Conservation (phyloP, 2,329 filamentous ascomycete species). For the Aspergillus quadrilineatus region DNA sequence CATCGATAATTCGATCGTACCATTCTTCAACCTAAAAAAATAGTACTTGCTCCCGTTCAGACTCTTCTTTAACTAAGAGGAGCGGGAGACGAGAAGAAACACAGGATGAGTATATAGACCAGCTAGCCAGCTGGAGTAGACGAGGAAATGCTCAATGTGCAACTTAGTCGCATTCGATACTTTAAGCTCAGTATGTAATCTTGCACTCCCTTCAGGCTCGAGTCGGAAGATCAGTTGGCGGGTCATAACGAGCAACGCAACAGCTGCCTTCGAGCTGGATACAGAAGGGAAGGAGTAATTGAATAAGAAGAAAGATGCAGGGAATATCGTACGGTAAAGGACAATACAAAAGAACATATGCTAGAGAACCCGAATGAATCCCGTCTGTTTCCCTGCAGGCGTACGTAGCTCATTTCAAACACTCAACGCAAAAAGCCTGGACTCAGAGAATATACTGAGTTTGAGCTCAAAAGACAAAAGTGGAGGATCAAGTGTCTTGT, state of each 20-base stretch:
- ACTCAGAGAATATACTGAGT: conserved; percentile 15
- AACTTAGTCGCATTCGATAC: neutral
- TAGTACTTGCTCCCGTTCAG: neutral
- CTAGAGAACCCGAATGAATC: conserved; percentile 21
- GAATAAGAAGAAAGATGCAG: conserved; percentile 7
- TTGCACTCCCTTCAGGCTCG: neutral
- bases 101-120: neutral
- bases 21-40: neutral
- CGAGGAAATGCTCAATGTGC: neutral
- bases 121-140: neutral
- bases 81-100: neutral
- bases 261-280: conserved; percentile 18
- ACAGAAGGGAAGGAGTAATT: conserved; percentile 9
- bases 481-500: conserved; percentile 1
- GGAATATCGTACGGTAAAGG: conserved; percentile 19
- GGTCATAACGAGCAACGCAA: conserved; percentile 1
- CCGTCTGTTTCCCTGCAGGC: conserved; percentile 20
- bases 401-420: conserved; percentile 26
- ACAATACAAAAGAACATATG: conserved; percentile 22
- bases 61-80: neutral
- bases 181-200: neutral
- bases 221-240: neutral
- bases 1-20: neutral
- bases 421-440: conserved; percentile 21
- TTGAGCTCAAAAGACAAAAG: conserved; percentile 3